Base-by-base conservation (phyloP, 306 rosid species). In the Castanea sativa region DNA sequence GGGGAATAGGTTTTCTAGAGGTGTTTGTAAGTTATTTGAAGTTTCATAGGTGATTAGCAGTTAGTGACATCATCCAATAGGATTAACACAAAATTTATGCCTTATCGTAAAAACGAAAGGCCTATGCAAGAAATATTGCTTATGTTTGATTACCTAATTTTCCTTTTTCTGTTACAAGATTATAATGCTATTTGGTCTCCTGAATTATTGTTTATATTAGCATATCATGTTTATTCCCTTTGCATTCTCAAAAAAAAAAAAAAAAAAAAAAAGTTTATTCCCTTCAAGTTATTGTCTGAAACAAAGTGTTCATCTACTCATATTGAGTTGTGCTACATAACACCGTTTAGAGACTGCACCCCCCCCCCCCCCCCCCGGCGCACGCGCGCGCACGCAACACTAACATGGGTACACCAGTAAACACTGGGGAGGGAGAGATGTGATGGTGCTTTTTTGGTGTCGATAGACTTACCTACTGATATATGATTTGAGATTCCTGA, bases 401-500 rank as follows among this genome's bases (percentile, higher is more conserved):
- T 35, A 6, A 35, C 41, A 35, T 35, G 8, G 41, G 41, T 7
- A 35, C 41, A 35, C 41, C 0, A 35, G 0, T 35, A 35, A 35
- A 35, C 41, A 35, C 41, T 35, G 8, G 41, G 38, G 41, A 35
- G 41, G 41, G 2, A 35, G 41, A 35, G 41, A 35, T 35, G 41
- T 35, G 41, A 35, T 6, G 41, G 41, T 35, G 41, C 41, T 35
- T 35, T 35, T 35, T 6, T 35, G 8, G 41, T 6, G 41, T 35
- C 41, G 1, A 35, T 35, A 35, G 41, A 35, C 41, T 35, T 35
- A 35, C 41, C 41, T 35, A 35, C 2, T 35, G 8, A 35, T 35
- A 6, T 35, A 35, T 55, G 20, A 78, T 69, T 70, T 30, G 58
- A 83, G 71, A 77, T 41, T 38, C 51, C 32, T 9, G 49, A 60